Evolutionary conservation across 2,329 filamentous ascomycete genomes (phyloP), one percentile per base, ranked within the genome.

Genomic region (Macrophomina pseudophaseolina): DNA sequence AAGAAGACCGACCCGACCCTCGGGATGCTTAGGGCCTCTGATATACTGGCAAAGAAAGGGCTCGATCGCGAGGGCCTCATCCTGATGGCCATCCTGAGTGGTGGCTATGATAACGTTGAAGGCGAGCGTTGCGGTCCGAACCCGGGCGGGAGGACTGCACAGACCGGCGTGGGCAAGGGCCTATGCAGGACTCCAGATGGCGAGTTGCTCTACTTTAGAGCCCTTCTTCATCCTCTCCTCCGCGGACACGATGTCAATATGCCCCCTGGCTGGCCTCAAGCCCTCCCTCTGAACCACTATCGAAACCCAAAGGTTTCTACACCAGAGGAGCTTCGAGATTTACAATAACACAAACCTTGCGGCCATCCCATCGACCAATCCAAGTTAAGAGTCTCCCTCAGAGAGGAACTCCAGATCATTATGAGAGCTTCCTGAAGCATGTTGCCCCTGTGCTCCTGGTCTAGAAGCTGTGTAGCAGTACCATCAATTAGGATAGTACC

Each of bases 21-120:
- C 18, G 66, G 70, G n/a, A 70, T 82, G 1, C 74, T 79, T 42
- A 68, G 71, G 5, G 72, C 75, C 0, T 64, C 68, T 2, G 71
- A 74, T 0, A 71, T 81, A 8, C 23, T 66, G 71, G 18, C 66
- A 71, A 2, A 68, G 71, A 32, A 68, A 74, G 4, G 73, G 5
- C 63, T 82, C 2, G 75, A 80, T 62, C 70, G 71, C 3, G 74
- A 80, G 42, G 76, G 75, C 0, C 68, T 82, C 0, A 73, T 82
- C 2, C 69, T 81, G 0, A 80, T 81, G 60, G 80, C 78, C 1
- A 73, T 82, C 66, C 71, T 82, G 1, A 72, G 72, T 28, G 80
- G 80, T 6, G 80, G 80, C 64, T 82, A 82, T 62, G 69, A 79
- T 52, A 68, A 66, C 1, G 71, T 70, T 68, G 80, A 80, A 5